Evolutionary conservation across 179 eudicot species (phyloP).

Genomic region (Heliamphora pulchella): DNA sequence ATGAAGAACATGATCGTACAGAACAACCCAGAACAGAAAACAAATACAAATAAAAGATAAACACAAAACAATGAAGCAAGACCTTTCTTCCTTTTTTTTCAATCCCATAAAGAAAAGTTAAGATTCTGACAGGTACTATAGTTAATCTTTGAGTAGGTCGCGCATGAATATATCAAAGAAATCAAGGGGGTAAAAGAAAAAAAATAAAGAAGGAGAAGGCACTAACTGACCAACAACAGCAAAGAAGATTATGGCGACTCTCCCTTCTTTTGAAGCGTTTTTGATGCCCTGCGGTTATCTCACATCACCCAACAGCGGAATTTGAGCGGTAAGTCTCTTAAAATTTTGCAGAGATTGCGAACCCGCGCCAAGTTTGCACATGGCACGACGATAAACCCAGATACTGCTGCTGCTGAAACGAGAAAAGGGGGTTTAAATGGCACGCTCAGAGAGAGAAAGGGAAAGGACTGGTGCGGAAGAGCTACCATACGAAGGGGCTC

Average conservation of each 20-base stretch:
- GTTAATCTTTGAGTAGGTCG: background rate
- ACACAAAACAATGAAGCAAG: background rate
- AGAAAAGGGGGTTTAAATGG: background rate
- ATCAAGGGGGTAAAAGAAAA: background rate
- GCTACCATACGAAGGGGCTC: background rate
- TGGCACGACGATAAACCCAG: background rate
- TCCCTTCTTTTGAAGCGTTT: background rate
- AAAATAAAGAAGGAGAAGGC: background rate
- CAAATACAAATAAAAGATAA: background rate
- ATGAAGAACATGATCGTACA: background rate
- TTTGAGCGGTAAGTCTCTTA: background rate
- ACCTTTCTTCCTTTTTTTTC: background rate
- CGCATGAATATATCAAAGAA: background rate
- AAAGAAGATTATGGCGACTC: background rate
- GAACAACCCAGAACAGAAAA: background rate
- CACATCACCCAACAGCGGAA: background rate
- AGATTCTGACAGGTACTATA: background rate
- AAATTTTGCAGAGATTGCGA: background rate
- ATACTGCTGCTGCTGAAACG: background rate
- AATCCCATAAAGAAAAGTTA: slow-evolving; percentile 1
- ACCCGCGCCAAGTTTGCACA: background rate
- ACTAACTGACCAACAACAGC: slow-evolving; percentile 13
- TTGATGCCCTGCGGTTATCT: background rate
- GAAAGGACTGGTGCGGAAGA: background rate
- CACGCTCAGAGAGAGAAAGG: slow-evolving; percentile 1